phyloP scores from a whole-genome alignment of 2,329 filamentous ascomycete genomes.

The Nemania sp. region DNA sequence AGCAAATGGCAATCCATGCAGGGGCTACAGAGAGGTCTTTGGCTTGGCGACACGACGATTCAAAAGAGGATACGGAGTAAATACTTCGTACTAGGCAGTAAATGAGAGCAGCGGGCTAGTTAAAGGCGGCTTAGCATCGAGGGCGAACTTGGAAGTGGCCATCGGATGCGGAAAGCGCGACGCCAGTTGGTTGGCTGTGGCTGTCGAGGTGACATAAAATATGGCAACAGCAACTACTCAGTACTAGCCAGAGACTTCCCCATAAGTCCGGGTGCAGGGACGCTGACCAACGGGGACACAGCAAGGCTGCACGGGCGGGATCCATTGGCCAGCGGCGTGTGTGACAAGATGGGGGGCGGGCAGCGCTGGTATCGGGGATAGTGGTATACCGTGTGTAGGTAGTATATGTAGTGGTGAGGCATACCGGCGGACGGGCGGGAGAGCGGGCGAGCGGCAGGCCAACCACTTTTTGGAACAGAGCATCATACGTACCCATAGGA shows the following conservation, averaged over 20 bases:
- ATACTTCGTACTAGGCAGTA: too few species aligned
- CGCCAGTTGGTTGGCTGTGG: conserved; percentile 34
- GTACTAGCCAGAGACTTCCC: conserved; percentile 36
- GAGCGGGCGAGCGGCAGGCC: background rate
- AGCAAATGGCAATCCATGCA: conserved; percentile 9
- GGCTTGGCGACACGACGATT: conserved; percentile 17
- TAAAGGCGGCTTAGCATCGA: conserved; percentile 12
- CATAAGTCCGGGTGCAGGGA: conserved; percentile 38
- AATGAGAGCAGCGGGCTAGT: conserved; percentile 7
- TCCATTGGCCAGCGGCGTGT: conserved; percentile 49
- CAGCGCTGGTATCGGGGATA: conserved; percentile 18
- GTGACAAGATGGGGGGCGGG: conserved; percentile 27
- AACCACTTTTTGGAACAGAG: conserved; percentile 11
- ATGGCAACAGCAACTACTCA: conserved; percentile 32
- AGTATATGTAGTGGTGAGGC: conserved; percentile 20
- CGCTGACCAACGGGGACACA: conserved; percentile 50
- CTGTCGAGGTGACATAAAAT: conserved; percentile 30
- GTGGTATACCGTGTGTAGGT: too few species aligned
- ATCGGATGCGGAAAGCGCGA: conserved; percentile 8
- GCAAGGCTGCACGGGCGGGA: conserved; percentile 51
- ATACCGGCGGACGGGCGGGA: conserved; percentile 13
- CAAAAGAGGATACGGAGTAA: conserved; percentile 7
- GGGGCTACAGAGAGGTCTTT: background rate
- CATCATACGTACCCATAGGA: conserved; percentile 56
- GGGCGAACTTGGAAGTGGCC: conserved; percentile 11